Percentiles rank a stretch among this genome's conserved stretches.
These are phyloP conservation scores for Stachybotrys echinatus DNA, from an alignment of 2,329 filamentous ascomycete genomes.

Conservation along the genomic window DNA sequence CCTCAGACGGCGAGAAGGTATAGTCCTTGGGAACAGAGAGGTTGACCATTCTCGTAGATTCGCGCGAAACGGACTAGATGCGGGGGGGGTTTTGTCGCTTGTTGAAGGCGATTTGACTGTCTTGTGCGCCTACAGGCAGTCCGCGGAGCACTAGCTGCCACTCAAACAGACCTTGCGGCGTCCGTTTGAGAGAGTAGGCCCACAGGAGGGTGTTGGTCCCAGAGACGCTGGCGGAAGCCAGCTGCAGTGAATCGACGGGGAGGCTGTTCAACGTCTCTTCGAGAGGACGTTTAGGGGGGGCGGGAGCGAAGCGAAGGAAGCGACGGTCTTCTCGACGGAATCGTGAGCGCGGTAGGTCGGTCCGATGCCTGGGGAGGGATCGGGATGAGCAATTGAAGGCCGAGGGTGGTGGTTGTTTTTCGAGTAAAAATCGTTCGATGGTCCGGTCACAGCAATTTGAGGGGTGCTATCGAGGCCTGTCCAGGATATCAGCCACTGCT, in stretches of 20 bases:
- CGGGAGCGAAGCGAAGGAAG: conserved; percentile 77
- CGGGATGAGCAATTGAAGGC: not conserved
- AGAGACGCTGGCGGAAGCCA: conserved; percentile 80
- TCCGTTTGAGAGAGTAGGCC: conserved; percentile 97
- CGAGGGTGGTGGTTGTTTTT: not conserved
- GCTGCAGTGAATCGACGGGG: conserved; percentile 53
- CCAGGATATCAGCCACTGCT: conserved; percentile 4
- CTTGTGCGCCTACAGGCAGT: conserved; percentile 40
- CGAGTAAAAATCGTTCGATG: not conserved
- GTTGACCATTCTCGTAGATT: conserved; percentile 62
- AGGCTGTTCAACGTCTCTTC: conserved; percentile 54
- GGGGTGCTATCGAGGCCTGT: conserved; percentile 58
- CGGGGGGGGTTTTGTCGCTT: not conserved
- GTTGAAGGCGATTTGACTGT: conserved; percentile 1
- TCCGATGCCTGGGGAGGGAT: not conserved
- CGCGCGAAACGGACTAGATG: conserved; percentile 3
- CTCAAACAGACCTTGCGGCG: conserved; percentile 94
- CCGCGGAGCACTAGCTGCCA: conserved; percentile 94
- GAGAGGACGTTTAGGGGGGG: conserved; percentile 84
- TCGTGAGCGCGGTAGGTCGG: conserved; percentile 50
- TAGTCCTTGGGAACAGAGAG: conserved; percentile 75
- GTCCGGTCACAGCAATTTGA: conserved; percentile 7
- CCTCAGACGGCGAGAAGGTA: conserved; percentile 75
- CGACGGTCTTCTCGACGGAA: conserved; percentile 80
- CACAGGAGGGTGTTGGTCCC: conserved; percentile 62